Percentiles rank a stretch among this genome's conserved stretches.
These are phyloP conservation scores for Trichoderma afroharzianum DNA, from an alignment of 2,329 filamentous ascomycete genomes.

Conservation along the genomic window DNA sequence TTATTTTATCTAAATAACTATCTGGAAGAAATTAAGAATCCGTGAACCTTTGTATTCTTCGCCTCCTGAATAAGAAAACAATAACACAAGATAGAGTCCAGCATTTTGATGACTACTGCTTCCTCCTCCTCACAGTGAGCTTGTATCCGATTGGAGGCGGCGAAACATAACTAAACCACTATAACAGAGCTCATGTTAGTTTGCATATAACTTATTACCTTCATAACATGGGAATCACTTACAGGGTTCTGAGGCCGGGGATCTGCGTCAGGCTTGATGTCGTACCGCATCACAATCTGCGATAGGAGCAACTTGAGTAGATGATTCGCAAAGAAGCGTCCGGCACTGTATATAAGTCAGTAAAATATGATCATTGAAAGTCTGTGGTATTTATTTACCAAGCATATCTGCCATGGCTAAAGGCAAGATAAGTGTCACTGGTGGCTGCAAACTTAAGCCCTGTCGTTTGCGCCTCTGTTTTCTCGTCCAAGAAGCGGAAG, in stretches of 20 bases:
- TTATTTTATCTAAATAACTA: not conserved
- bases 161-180: slow-evolving; percentile 5
- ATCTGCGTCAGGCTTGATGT: not conserved
- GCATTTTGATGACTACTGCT: not conserved
- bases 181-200: not conserved
- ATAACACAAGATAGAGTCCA: not conserved
- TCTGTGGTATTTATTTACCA: not conserved
- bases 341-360: not conserved
- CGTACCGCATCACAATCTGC: not conserved
- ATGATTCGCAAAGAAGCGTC: slow-evolving; percentile 1
- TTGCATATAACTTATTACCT: not conserved
- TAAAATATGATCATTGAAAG: not conserved
- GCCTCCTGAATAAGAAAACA: not conserved
- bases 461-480: not conserved
- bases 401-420: slow-evolving; percentile 1
- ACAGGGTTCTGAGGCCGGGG: slow-evolving; percentile 4
- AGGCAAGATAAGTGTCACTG: not conserved
- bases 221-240: not conserved
- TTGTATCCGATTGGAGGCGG: slow-evolving; percentile 1
- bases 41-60: not conserved
- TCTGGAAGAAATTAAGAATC: not conserved
- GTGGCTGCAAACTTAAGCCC: slow-evolving; percentile 1
- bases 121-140: not conserved
- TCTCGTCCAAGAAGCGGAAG: not conserved
- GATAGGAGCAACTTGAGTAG: slow-evolving; percentile 2